phyloP scores from a whole-genome alignment of 2,329 filamentous ascomycete species.

The Botrytis squamosa region DNA sequence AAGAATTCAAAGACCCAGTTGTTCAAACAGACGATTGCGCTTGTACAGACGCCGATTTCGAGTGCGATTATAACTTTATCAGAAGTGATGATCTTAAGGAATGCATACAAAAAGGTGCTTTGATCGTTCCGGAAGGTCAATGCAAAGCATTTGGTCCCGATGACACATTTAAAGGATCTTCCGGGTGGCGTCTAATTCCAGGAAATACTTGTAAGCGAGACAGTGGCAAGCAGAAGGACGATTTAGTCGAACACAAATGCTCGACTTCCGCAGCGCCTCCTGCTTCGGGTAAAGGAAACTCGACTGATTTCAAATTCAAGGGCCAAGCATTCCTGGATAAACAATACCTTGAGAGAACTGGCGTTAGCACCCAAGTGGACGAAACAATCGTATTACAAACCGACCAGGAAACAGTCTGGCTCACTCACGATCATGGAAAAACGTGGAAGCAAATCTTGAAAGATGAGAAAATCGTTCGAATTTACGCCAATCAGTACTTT shows the following conservation, averaged over 20 bases:
- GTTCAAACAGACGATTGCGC: conserved; percentile 72
- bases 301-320: conserved; percentile 61
- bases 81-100: conserved; percentile 63
- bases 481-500: conserved; percentile 77
- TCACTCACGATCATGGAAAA: conserved; percentile 86
- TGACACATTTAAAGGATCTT: conserved; percentile 77
- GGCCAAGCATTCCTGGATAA: conserved; percentile 54
- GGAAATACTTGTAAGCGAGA: conserved; percentile 69
- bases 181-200: conserved; percentile 89
- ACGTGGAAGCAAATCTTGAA: conserved; percentile 72
- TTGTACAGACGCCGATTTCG: conserved; percentile 82
- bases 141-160: conserved; percentile 57
- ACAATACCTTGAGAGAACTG: conserved; percentile 76
- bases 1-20: conserved; percentile 76
- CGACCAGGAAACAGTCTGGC: conserved; percentile 53
- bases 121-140: conserved; percentile 66
- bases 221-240: conserved; percentile 64
- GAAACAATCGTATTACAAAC: conserved; percentile 66
- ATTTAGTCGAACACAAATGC: conserved; percentile 74
- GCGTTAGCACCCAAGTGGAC: conserved; percentile 61
- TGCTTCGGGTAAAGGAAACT: conserved; percentile 64
- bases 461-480: conserved; percentile 64
- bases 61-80: conserved; percentile 93
- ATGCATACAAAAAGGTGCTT: conserved; percentile 61
- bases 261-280: conserved; percentile 56